Evolutionary conservation across 2,329 filamentous ascomycete genomes (phyloP).

Genomic region (Sclerotinia spermophila): DNA sequence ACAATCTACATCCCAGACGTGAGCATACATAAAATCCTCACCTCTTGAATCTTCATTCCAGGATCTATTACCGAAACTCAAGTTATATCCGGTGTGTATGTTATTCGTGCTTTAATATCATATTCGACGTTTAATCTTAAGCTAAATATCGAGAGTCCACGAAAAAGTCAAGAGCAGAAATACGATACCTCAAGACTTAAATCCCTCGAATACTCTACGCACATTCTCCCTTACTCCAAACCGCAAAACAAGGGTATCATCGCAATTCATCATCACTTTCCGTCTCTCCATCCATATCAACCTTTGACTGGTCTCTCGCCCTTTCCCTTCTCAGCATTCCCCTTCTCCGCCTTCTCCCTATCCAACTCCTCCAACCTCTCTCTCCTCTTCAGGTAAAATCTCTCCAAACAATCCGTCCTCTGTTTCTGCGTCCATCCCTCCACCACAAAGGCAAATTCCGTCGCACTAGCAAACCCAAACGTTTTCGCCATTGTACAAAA

Average conservation of each 20-base stretch:
- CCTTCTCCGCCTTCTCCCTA: neutral
- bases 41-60: too few relatives aligned
- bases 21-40: too few relatives aligned
- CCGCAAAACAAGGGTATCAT: neutral
- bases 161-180: neutral
- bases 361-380: slow-evolving; percentile 27
- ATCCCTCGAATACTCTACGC: neutral
- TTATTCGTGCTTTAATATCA: neutral
- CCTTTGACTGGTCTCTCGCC: neutral
- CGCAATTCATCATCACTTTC: slow-evolving; percentile 9
- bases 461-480: slow-evolving; percentile 71
- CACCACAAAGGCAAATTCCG: slow-evolving; percentile 84
- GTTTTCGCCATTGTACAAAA: slow-evolving; percentile 86
- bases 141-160: neutral
- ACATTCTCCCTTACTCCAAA: neutral
- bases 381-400: slow-evolving; percentile 68
- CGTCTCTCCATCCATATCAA: neutral
- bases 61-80: too few relatives aligned
- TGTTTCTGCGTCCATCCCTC: slow-evolving; percentile 87
- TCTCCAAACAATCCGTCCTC: slow-evolving; percentile 71
- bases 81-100: neutral
- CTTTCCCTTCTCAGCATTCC: neutral
- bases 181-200: neutral
- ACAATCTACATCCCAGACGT: too few relatives aligned
- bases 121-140: neutral